Percentiles rank a stretch among this genome's conserved stretches.
Evolutionary conservation across 257 asterid species (phyloP).

Genomic region (Fraxinus americana): DNA sequence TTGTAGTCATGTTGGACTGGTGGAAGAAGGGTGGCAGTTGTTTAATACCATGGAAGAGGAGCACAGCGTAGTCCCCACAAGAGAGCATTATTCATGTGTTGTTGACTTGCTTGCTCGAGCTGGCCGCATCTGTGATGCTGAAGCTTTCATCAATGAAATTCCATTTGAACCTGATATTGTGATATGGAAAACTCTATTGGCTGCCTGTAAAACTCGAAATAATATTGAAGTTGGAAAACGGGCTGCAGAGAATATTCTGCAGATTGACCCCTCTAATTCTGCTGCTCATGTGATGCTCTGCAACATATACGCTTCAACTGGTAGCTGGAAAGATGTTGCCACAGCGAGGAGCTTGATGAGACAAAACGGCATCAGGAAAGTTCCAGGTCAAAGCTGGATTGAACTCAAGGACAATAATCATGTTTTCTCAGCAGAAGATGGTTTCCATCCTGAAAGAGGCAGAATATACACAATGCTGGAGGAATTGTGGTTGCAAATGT

Average conservation of each 20-base stretch:
- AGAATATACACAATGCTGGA: conserved; percentile 46
- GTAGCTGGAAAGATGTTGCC: conserved; percentile 65
- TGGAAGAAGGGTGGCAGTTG: conserved; percentile 68
- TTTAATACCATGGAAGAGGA: conserved; percentile 58
- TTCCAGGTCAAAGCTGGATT: conserved; percentile 75
- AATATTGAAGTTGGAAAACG: conserved; percentile 62
- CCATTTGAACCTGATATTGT: conserved; percentile 55
- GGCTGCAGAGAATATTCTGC: conserved; percentile 58
- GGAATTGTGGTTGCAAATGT: conserved; percentile 61
- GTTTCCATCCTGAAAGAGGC: conserved; percentile 55
- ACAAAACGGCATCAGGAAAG: conserved; percentile 58
- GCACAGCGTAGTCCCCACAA: conserved; percentile 56
- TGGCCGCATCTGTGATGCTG: conserved; percentile 64
- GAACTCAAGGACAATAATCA: conserved; percentile 50
- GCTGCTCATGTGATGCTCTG: conserved; percentile 68
- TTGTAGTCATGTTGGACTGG: conserved; percentile 77
- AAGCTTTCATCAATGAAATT: conserved; percentile 48
- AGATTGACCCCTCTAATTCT: conserved; percentile 58
- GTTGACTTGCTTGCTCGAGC: conserved; percentile 76
- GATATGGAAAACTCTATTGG: conserved; percentile 65
- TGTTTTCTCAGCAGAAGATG: conserved; percentile 63
- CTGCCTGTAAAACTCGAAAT: conserved; percentile 61
- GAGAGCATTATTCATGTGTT: conserved; percentile 68
- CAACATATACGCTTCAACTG: conserved; percentile 60
- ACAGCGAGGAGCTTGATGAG: conserved; percentile 58